Base-by-base conservation (phyloP, 1,284 basidiomycete genomes). In the Melampsora abietis-canadensis region DNA sequence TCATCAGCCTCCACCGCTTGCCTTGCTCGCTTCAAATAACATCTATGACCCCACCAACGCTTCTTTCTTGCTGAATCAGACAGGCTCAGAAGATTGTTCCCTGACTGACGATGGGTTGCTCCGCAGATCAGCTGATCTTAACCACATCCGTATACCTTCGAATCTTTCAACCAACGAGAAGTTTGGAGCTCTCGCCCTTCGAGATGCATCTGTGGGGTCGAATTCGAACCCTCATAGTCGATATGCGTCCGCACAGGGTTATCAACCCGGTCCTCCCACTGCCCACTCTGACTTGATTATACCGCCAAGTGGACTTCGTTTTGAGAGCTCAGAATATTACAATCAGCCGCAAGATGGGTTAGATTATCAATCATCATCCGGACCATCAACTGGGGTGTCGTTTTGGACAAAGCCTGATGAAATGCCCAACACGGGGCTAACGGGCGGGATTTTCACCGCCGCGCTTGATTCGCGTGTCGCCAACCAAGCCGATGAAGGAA, bases 121-220 rank as follows among this genome's bases (percentile, higher is more conserved):
- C 2, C 51, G 27, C n/a, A 2, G 12, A 21, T 21, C 21, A 8
- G 51, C 27, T 21, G 51, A 57, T 57, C 51, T 57, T 6, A 21
- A 57, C 21, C 51, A 57, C 27, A 12, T 21, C 2, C 51, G 51
- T 12, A 27, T 27, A 27, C n/a, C 51, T 21, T 57, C 51, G 14
- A 57, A 21, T 21, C 4, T 21, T 57, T 21, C 51, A 8, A 27
- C 51, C 51, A 57, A 57, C 7, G 51, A 57, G 17, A 21, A 57
- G 27, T 57, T 57, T 57, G 51, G 51, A 57, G 51, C 51, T 21
- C 51, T 57, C 27, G 51, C 51, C 51, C 51, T 57, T 57, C 51
- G 51, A 27, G 51, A 57, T 57, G 8, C 51, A 21, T 57, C 51
- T 12, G 51, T 57, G 4, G 51, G 51, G 7, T 27, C 51, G 27